Base-by-base conservation (phyloP, 352 stramenopile species). In the Phytophthora multivora region DNA sequence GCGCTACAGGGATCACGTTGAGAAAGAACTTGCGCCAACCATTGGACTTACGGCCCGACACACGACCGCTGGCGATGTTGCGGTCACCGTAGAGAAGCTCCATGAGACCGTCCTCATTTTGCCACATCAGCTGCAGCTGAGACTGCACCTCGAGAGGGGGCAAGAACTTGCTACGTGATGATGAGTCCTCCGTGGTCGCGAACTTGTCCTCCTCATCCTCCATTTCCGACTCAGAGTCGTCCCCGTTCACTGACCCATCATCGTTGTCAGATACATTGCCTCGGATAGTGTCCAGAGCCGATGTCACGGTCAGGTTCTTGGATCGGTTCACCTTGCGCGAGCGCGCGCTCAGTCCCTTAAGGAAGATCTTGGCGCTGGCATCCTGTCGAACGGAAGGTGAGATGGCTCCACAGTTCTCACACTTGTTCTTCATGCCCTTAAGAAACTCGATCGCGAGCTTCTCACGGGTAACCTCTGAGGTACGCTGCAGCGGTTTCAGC, bases 361-460 rank as follows among this genome's bases (percentile, higher is more conserved):
- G 83, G 76, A 99, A 99, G 56, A 99, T 95, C 71, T 99, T 99
- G 60, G 97, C 96, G 53, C 82, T 93, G 13, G 93, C 90, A 79
- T 99, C 98, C 72, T 99, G 98, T 43, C 98, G 86, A n/a, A 99
- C 69, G 39, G 86, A 92, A 4, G 97, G 95, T 30, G 84, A 98
- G 58, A 97, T 97, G 21, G 97, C 97, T 33, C 89, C 89, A 66
- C 98, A 99, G 81, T 99, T 98, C 42, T 97, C 88, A 83, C 98
- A 99, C 60, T 96, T 97, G 59, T 91, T 83, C 46, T 91, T 96
- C 63, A 97, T 95, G 15, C 74, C 74, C 49, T 95, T 90, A 21
- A 99, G 79, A 63, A 99, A 98, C 49, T 98, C 90, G 31, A 75
- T 63, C 31, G 81, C 74, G 31, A 98, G 77, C 47, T 86, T 90